phyloP scores from a whole-genome alignment of 441 rosid species.

The Rhodomyrtus psidioides region DNA sequence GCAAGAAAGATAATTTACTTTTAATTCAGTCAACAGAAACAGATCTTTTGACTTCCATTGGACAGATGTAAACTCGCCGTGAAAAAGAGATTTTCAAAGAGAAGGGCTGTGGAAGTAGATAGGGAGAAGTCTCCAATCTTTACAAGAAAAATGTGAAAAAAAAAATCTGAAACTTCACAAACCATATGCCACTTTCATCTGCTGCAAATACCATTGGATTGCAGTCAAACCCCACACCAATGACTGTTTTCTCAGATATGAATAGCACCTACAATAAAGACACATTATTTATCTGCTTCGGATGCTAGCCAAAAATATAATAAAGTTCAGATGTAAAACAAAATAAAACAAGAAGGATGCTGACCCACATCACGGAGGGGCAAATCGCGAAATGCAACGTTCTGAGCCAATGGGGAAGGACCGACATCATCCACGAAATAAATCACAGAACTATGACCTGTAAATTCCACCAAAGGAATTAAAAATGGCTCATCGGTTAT shows the following conservation, averaged over 20 bases:
- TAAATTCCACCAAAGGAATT: slow-evolving; percentile 12
- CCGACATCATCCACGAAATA: slow-evolving; percentile 98
- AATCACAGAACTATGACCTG: slow-evolving; percentile 96
- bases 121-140: not conserved
- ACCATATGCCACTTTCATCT: slow-evolving; percentile 97
- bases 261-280: slow-evolving; percentile 56
- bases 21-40: not conserved
- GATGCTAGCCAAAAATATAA: slow-evolving; percentile 1
- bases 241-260: slow-evolving; percentile 83
- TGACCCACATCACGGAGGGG: slow-evolving; percentile 99
- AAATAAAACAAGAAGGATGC: slow-evolving; percentile 63
- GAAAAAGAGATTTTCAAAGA: not conserved
- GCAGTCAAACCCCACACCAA: slow-evolving; percentile 96
- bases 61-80: not conserved
- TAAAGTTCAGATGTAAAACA: slow-evolving; percentile 11
- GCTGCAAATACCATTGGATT: slow-evolving; percentile 91
- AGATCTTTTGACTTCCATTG: not conserved
- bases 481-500: not conserved
- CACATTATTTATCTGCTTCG: slow-evolving; percentile 2
- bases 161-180: slow-evolving; percentile 4
- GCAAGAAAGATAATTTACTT: not conserved
- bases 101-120: not conserved
- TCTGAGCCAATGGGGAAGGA: slow-evolving; percentile 94
- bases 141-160: not conserved
- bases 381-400: slow-evolving; percentile 80